These are phyloP conservation scores for Closterium sp. DNA, from an alignment of 139 green algal species.

Conservation along the genomic window DNA sequence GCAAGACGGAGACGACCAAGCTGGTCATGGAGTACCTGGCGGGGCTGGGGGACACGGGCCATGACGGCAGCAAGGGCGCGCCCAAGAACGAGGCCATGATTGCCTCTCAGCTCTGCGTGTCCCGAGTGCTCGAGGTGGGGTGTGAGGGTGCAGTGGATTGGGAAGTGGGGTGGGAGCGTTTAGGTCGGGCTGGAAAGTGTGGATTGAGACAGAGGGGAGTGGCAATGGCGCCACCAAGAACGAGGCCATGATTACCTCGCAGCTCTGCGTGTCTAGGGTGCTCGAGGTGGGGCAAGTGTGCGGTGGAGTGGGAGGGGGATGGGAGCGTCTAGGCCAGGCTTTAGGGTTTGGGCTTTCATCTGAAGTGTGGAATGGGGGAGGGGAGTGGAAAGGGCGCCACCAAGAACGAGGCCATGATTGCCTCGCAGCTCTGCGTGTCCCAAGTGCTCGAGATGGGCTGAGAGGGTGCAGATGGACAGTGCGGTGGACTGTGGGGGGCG, in stretches of 20 bases:
- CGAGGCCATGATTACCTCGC: neutral
- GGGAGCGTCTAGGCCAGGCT: too few species aligned
- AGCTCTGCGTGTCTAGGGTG: neutral
- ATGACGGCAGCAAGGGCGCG: neutral
- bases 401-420: too few species aligned
- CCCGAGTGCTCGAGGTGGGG: neutral
- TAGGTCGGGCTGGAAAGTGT: neutral
- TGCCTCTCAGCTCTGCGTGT: neutral
- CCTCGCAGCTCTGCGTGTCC: neutral
- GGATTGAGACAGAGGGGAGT: neutral
- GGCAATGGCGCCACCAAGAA: neutral
- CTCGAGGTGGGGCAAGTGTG: neutral
- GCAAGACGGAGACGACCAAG: slow-evolving; percentile 99
- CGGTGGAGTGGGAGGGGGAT: neutral
- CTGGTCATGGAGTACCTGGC: slow-evolving; percentile 96
- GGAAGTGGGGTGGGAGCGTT: too few species aligned
- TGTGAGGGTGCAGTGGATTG: too few species aligned
- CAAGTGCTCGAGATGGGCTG: neutral
- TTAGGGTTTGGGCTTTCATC: too few species aligned
- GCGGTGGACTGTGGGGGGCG: too few species aligned
- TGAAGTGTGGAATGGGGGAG: too few species aligned
- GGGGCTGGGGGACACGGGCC: slow-evolving; percentile 62
- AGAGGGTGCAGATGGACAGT: too few species aligned
- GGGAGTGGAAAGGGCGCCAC: too few species aligned
- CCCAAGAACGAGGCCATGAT: neutral